Conservation (phyloP, 306 rosid species). For the Comarum palustre region DNA sequence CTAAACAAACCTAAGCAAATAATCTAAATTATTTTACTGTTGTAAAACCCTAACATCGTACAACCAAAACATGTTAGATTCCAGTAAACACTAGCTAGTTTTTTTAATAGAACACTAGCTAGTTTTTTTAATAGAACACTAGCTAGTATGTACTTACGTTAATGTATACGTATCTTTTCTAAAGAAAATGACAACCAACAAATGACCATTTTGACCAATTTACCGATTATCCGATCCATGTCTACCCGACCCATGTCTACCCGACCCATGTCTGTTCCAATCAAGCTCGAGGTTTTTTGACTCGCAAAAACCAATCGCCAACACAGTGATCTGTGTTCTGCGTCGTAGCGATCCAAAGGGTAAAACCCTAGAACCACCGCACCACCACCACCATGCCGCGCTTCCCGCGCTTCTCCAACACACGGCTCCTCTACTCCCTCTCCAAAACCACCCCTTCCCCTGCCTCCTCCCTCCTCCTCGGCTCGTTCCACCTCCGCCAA, state of each 20-base stretch:
- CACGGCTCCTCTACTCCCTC: constrained; percentile 45
- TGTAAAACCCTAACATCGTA: no score
- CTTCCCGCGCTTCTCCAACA: constrained; percentile 37
- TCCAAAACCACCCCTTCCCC: constrained; percentile 22
- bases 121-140: no score
- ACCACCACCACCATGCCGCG: constrained; percentile 38
- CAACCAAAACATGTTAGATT: no score
- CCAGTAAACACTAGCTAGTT: no score
- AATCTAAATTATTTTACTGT: no score
- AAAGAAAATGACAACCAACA: no score
- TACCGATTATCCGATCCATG: neutral
- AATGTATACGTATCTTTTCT: no score
- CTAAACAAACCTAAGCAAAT: no score
- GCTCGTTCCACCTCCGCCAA: constrained; percentile 53
- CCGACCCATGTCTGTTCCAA: neutral
- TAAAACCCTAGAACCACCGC: constrained; percentile 18
- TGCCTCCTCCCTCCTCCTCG: constrained; percentile 40
- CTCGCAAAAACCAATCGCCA: neutral
- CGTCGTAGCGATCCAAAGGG: no score
- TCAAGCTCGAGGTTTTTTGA: neutral
- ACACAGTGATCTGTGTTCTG: neutral
- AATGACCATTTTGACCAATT: neutral
- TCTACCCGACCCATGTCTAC: neutral
- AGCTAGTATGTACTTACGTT: no score
- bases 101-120: no score